Percentiles rank a stretch among this genome's conserved stretches.
Evolutionary conservation across 345 rosid species (phyloP).

Genomic region (Psidium guajava): DNA sequence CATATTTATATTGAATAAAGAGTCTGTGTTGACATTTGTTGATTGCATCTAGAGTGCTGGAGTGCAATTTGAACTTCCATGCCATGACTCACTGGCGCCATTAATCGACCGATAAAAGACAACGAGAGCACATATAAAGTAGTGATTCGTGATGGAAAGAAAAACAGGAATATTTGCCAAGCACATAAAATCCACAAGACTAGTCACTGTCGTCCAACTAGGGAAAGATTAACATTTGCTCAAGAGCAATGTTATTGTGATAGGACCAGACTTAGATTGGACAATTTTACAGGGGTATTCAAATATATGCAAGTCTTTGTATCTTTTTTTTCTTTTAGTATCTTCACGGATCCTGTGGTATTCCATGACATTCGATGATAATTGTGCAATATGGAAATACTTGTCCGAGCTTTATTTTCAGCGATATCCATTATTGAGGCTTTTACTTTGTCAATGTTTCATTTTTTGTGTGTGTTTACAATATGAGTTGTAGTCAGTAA

Average conservation of each 20-base stretch:
- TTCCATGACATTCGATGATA: too few species aligned
- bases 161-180: background rate
- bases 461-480: too few species aligned
- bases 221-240: background rate
- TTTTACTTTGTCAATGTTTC: too few species aligned
- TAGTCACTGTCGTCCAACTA: background rate
- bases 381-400: too few species aligned
- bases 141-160: background rate
- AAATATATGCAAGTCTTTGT: too few species aligned
- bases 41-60: background rate
- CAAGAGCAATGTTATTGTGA: background rate
- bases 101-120: background rate
- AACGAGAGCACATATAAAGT: background rate
- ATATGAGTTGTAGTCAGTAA: too few species aligned
- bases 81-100: too few species aligned
- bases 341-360: too few species aligned
- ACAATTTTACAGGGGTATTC: background rate
- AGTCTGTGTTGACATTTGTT: background rate
- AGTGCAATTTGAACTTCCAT: too few species aligned
- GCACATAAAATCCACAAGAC: background rate
- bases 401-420: too few species aligned
- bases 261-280: background rate
- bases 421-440: too few species aligned
- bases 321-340: too few species aligned
- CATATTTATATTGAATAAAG: background rate